A percentile compares a stretch with the other conserved stretches of the same genome.
These are phyloP conservation scores for Leccinum rimulosum DNA, from an alignment of 768 basidiomycete genomes.

Conservation along the genomic window DNA sequence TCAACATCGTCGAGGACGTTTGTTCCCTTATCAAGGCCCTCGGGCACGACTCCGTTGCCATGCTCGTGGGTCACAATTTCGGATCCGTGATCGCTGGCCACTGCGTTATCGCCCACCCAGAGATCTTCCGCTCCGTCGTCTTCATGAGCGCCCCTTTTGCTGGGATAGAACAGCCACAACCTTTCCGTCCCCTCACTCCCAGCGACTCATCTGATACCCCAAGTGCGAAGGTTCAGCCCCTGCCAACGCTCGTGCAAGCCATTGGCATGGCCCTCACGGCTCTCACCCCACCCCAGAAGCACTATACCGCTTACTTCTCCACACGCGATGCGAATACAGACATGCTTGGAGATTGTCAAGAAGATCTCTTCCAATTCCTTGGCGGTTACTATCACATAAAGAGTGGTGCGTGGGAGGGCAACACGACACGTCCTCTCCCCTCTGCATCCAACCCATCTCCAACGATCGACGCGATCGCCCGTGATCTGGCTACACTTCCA, in stretches of 20 bases:
- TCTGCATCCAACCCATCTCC: slow-evolving; percentile 23
- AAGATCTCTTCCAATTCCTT: slow-evolving; percentile 24
- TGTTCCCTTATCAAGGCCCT: slow-evolving; percentile 50
- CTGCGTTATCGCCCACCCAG: slow-evolving; percentile 53
- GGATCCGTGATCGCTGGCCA: slow-evolving; percentile 53
- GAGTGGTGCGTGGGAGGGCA: slow-evolving; percentile 50
- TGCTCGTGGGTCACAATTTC: slow-evolving; percentile 62
- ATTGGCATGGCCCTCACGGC: slow-evolving; percentile 30
- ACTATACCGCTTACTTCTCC: slow-evolving; percentile 53
- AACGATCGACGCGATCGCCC: slow-evolving; percentile 24
- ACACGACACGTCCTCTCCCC: slow-evolving; percentile 40
- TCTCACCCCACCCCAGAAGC: slow-evolving; percentile 52
- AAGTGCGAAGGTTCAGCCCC: slow-evolving; percentile 5
- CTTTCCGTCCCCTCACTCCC: slow-evolving; percentile 4
- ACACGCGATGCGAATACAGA: slow-evolving; percentile 46
- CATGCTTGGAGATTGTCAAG: slow-evolving; percentile 29
- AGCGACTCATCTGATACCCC: slow-evolving; percentile 5
- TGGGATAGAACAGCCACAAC: slow-evolving; percentile 38
- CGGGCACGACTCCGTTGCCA: slow-evolving; percentile 43
- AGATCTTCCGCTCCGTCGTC: slow-evolving; percentile 54
- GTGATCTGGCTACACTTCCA: slow-evolving; percentile 44
- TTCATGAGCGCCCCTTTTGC: slow-evolving; percentile 60
- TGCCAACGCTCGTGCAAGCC: slow-evolving; percentile 6
- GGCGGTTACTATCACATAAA: slow-evolving; percentile 45
- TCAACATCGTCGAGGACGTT: slow-evolving; percentile 52